Evolutionary conservation across 2,329 filamentous ascomycete species (phyloP), one percentile per base, ranked within the genome.

Genomic region (Aspergillus pseudoglaucus): DNA sequence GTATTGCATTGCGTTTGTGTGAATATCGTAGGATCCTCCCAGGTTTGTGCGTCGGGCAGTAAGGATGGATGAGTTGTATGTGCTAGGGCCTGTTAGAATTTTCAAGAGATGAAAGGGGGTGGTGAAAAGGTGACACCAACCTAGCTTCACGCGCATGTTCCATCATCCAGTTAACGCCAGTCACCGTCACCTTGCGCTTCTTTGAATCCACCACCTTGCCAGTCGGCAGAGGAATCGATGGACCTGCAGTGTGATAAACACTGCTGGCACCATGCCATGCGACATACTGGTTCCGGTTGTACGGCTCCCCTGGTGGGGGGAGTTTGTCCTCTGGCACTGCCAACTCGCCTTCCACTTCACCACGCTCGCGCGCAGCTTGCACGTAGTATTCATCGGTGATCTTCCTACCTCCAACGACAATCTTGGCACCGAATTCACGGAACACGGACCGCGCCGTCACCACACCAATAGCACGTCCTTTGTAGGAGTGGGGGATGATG

Each of bases 261-360:
- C 88, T 85, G 66, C 91, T 97, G 42, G 93, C 93, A 44, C 93
- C 93, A 66, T 95, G 90, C 93, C 93, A 98, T 23, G 93, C 93
- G 23, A 98, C 93, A 63, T 96, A 98, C 67, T 96, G 90, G 64
- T 98, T 98, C 72, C 91, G 90, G 76, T 98, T 96, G 77, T 98
- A 98, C n/a, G 84, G 78, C 64, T 94, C 86, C 35, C 85, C 87
- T n/a, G 78, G 75, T 7, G 80, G 79, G 22, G 90, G 80, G 38
- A 90, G 79, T 51, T 78, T 79, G 68, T 98, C 93, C 51, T 90
- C 85, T 0, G 91, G 91, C 62, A 97, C 93, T 15, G 90, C 93
- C 20, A 97, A 66, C 64, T 95, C 89, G 54, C 93, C 93, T 66
- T 96, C 91, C 2, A 88, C 79, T 22, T 84, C 84, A 18, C 90